Percentiles rank a stretch among this genome's conserved stretches.
These are phyloP conservation scores for Ramalina intermedia DNA, from an alignment of 495 filamentous ascomycete genomes.

Conservation along the genomic window DNA sequence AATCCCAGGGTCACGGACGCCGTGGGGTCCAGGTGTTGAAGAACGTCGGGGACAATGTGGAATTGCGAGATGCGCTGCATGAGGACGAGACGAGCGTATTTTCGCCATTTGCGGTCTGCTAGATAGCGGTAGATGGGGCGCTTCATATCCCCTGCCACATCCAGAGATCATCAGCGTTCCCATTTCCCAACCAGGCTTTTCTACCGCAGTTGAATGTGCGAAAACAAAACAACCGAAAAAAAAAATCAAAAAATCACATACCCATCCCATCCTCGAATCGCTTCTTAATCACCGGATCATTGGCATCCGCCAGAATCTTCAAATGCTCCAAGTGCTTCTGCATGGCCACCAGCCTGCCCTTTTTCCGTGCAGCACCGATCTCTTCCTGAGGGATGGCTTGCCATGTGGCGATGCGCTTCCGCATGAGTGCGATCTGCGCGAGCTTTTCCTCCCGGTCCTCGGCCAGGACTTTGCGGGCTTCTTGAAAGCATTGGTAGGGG, in stretches of 20 bases:
- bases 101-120: conserved; percentile 74
- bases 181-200: neutral
- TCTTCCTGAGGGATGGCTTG: conserved; percentile 42
- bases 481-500: conserved; percentile 94
- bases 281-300: conserved; percentile 88
- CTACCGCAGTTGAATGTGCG: neutral
- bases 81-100: conserved; percentile 58
- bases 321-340: conserved; percentile 58
- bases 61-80: conserved; percentile 82
- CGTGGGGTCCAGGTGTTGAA: conserved; percentile 65
- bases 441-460: conserved; percentile 75
- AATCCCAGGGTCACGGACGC: conserved; percentile 73
- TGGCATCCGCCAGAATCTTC: conserved; percentile 86
- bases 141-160: conserved; percentile 65
- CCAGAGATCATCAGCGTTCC: neutral
- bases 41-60: conserved; percentile 81
- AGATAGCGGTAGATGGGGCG: conserved; percentile 93
- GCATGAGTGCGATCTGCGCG: conserved; percentile 42
- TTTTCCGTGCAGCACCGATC: conserved; percentile 44
- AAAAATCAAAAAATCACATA: too few relatives aligned
- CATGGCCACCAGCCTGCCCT: conserved; percentile 55
- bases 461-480: conserved; percentile 70
- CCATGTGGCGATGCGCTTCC: conserved; percentile 43
- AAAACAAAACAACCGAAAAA: too few relatives aligned
- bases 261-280: conserved; percentile 86